These are phyloP conservation scores for Clavaria fumosa DNA, from an alignment of 768 basidiomycete species.

Conservation along the genomic window DNA sequence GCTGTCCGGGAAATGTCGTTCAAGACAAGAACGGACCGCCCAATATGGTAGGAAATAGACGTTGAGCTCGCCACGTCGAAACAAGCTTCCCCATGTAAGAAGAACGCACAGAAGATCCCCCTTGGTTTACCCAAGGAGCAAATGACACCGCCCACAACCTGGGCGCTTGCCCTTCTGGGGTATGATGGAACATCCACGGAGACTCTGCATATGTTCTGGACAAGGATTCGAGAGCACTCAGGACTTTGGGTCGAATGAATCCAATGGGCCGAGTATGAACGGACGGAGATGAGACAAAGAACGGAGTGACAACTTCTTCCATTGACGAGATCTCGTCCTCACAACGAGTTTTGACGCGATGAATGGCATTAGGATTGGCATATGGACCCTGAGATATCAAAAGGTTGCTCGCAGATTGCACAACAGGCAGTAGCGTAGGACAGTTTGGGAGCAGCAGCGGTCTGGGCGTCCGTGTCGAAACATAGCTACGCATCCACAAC, in stretches of 20 bases:
- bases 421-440: background rate
- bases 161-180: background rate
- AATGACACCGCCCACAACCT: constrained; percentile 14
- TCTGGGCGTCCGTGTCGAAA: background rate
- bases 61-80: constrained; percentile 17
- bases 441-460: background rate
- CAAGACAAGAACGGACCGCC: constrained; percentile 12
- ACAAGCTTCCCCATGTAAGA: constrained; percentile 20
- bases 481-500: too few relatives aligned
- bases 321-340: background rate
- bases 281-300: background rate
- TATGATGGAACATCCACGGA: background rate
- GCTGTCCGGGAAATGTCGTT: background rate
- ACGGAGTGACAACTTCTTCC: background rate
- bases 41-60: constrained; percentile 17
- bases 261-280: background rate
- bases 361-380: background rate
- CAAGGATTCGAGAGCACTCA: background rate
- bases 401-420: background rate
- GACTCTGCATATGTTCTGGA: background rate
- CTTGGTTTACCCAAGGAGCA: constrained; percentile 22
- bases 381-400: background rate
- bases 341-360: background rate
- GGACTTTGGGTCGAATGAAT: background rate
- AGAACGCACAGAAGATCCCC: constrained; percentile 18